Evolutionary conservation across 169 alveolate genomes (phyloP).

Genomic region (Plasmodium fragile): DNA sequence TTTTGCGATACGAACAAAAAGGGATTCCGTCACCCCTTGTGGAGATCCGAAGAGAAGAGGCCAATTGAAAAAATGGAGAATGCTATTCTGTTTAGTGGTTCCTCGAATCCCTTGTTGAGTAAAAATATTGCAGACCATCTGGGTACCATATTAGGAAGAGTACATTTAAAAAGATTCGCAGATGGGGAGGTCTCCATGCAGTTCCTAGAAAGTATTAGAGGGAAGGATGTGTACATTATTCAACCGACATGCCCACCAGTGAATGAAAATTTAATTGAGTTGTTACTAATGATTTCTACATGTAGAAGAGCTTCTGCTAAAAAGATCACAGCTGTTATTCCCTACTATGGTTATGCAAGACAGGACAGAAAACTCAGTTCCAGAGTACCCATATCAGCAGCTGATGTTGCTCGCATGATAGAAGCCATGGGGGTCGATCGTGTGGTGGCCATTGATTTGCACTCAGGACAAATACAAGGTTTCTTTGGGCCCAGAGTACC

Average conservation of each 20-base stretch:
- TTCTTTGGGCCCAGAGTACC: slow-evolving; percentile 96
- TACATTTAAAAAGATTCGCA: slow-evolving; percentile 89
- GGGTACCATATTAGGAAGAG: slow-evolving; percentile 86
- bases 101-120: slow-evolving; percentile 77
- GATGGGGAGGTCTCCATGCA: slow-evolving; percentile 96
- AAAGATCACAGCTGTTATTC: slow-evolving; percentile 95
- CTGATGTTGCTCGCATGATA: slow-evolving; percentile 94
- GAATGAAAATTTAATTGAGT: slow-evolving; percentile 95
- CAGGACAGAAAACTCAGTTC: slow-evolving; percentile 91
- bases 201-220: slow-evolving; percentile 92
- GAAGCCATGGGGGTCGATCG: slow-evolving; percentile 97
- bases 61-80: slow-evolving; percentile 77
- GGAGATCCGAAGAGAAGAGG: slow-evolving; percentile 78
- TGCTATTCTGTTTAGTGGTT: slow-evolving; percentile 78
- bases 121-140: slow-evolving; percentile 79
- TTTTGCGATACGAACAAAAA: slow-evolving; percentile 32
- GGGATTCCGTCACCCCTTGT: slow-evolving; percentile 49
- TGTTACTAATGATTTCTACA: slow-evolving; percentile 95
- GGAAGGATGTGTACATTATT: slow-evolving; percentile 94
- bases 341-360: slow-evolving; percentile 98
- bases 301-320: slow-evolving; percentile 96
- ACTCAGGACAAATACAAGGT: slow-evolving; percentile 95
- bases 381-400: slow-evolving; percentile 95
- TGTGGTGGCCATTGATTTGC: slow-evolving; percentile 95
- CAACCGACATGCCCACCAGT: slow-evolving; percentile 98